Conservation (phyloP, 371 early-diverging fungal species). For the Sporodiniella umbellata region DNA sequence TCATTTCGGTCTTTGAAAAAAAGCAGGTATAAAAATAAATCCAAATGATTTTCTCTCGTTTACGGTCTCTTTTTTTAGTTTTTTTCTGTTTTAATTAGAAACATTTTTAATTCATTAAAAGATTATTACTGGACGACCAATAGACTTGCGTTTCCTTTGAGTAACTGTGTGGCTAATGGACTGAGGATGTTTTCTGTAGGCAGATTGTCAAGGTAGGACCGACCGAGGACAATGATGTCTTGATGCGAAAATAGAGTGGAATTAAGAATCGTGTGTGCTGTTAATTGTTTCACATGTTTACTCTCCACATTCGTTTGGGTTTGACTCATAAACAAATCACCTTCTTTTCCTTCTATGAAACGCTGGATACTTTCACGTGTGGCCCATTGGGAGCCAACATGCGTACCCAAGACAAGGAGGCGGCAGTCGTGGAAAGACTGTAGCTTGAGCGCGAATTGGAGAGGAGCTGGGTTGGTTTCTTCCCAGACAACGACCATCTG, state of each 20-base stretch:
- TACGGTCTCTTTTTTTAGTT: no score
- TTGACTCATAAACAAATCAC: not conserved
- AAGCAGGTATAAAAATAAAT: no score
- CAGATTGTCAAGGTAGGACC: not conserved
- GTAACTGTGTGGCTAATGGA: not conserved
- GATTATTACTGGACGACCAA: no score
- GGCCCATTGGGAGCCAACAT: slow-evolving; percentile 39
- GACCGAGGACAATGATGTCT: slow-evolving; percentile 12
- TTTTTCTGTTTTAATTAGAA: no score
- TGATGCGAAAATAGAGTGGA: not conserved
- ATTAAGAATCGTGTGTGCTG: not conserved
- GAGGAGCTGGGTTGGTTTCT: slow-evolving; percentile 7
- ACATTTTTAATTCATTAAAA: no score
- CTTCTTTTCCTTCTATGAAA: slow-evolving; percentile 1
- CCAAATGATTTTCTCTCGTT: no score
- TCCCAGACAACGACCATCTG: slow-evolving; percentile 18
- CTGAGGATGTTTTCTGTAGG: not conserved
- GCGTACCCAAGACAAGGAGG: slow-evolving; percentile 47
- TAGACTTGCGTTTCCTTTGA: not conserved
- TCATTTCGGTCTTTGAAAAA: no score
- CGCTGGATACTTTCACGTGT: not conserved
- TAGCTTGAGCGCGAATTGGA: slow-evolving; percentile 31
- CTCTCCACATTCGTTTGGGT: not conserved
- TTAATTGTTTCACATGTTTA: not conserved
- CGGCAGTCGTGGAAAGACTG: slow-evolving; percentile 12